Evolutionary conservation across 148 eudicot species (phyloP), one percentile per base, ranked within the genome.

Genomic region (Fallopia convolvulus): DNA sequence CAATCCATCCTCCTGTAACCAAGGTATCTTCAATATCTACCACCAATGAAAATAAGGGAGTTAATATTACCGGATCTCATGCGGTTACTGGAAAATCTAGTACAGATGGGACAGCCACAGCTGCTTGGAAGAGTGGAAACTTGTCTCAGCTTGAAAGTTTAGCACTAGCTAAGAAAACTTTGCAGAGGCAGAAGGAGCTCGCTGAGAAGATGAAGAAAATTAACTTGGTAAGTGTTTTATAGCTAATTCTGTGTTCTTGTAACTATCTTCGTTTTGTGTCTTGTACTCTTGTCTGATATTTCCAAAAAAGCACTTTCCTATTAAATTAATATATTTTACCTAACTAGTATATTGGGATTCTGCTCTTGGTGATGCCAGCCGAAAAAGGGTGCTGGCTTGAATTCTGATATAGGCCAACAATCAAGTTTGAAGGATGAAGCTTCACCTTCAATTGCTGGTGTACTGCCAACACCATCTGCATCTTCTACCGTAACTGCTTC

Each of bases 31-130:
- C 91, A 77, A 87, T 92, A 92, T 86, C 87, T 88, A 91, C 95
- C 88, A 87, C 89, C 87, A 92, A 87, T 92, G 97, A 95, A 91
- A 92, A 92, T 90, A 91, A 92, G 90, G 97, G 97, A 89, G 92
- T 88, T 91, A 92, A 83, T 92, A 87, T 82, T 91, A 88, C 85
- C 94, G 88, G 99, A 86, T 95, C 97, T 95, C 94, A 95, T 90
- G 97, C 88, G 97, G 91, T 90, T 91, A 89, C 91, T 93, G 97
- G 97, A 85, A 92, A 92, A 88, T 95, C 94, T 85, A 95, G 97
- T 92, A 95, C 97, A 92, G 97, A 95, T 95, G 97, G 94, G 87
- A 79, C 89, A 77, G 53, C 91, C 80, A 66, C 90, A 81, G 87
- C 89, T 84, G 88, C 90, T 81, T 90, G 89, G 76, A 89, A 88